Percentiles rank a stretch among this genome's conserved stretches.
Conservation (phyloP, 352 stramenopile genomes). For the Elongisporangium undulatum region DNA sequence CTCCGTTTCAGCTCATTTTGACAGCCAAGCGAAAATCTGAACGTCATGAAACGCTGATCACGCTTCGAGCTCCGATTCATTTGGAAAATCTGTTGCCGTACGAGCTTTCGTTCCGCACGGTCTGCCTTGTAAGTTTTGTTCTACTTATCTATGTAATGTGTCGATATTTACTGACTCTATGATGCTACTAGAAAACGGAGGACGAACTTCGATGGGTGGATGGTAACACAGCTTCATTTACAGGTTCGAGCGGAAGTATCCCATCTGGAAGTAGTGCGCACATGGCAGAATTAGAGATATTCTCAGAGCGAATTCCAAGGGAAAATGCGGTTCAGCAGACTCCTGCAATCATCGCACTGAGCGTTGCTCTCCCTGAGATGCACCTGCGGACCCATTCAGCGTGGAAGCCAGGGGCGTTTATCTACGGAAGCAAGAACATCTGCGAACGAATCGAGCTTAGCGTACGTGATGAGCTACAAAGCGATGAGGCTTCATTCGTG, state of each 20-base stretch:
- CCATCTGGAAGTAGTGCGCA: slow-evolving; percentile 48
- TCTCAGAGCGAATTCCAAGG: slow-evolving; percentile 6
- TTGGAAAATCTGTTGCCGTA: slow-evolving; percentile 79
- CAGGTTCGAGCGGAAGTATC: slow-evolving; percentile 46
- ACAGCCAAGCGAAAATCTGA: slow-evolving; percentile 70
- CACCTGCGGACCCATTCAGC: slow-evolving; percentile 43
- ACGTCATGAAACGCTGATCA: slow-evolving; percentile 69
- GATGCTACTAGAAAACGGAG: slow-evolving; percentile 46
- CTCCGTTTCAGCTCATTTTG: slow-evolving; percentile 73
- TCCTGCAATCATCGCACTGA: slow-evolving; percentile 65
- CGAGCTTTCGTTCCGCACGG: slow-evolving; percentile 63
- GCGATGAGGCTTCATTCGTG: slow-evolving; percentile 5
- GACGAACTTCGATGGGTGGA: slow-evolving; percentile 56
- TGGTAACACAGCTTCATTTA: slow-evolving; percentile 65
- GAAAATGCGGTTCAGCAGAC: slow-evolving; percentile 31
- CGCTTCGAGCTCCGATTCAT: slow-evolving; percentile 57
- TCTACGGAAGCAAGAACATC: slow-evolving; percentile 63
- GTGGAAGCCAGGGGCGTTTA: slow-evolving; percentile 53
- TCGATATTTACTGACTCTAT: slow-evolving; percentile 52
- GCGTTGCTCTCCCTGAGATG: slow-evolving; percentile 64
- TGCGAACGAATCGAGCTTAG: slow-evolving; percentile 68
- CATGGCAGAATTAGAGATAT: slow-evolving; percentile 67
- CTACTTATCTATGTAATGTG: slow-evolving; percentile 41
- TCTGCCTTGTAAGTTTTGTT: slow-evolving; percentile 50
- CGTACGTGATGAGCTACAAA: slow-evolving; percentile 28